Conservation (phyloP, 345 rosid genomes). For the Pistacia integerrima region DNA sequence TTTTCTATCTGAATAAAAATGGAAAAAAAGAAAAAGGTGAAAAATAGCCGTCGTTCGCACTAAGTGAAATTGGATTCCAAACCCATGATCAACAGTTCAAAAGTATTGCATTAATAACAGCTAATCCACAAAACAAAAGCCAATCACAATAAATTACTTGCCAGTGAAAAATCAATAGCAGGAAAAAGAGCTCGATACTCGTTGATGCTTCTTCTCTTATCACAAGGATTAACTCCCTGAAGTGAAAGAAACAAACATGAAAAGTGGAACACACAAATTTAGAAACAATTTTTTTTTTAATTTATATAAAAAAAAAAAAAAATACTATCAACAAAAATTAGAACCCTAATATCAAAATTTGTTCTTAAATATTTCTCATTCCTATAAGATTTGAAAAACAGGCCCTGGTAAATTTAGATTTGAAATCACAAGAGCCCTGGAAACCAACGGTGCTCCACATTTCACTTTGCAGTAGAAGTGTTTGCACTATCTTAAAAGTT, state of each 20-base stretch:
- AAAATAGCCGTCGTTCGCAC: constrained; percentile 5
- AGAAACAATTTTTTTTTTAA: not conserved
- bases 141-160: constrained; percentile 33
- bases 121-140: not conserved
- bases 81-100: not conserved
- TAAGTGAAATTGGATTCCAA: no score
- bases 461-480: no score
- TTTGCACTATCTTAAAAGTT: not conserved
- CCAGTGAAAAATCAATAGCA: constrained; percentile 79
- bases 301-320: not conserved
- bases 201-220: constrained; percentile 63
- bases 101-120: not conserved
- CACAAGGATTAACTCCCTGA: constrained; percentile 90
- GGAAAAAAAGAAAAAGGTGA: constrained; percentile 8
- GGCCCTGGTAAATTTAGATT: not conserved
- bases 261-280: not conserved
- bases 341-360: not conserved
- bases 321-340: not conserved
- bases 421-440: not conserved
- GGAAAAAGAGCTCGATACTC: constrained; percentile 67
- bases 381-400: not conserved
- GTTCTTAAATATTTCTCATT: not conserved
- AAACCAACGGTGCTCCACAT: not conserved
- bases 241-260: constrained; percentile 13
- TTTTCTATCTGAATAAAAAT: constrained; percentile 53